Percentiles rank a stretch among this genome's conserved stretches.
Conservation (phyloP, 805 yeast genomes). For the Kodamaea lidongshanica region DNA sequence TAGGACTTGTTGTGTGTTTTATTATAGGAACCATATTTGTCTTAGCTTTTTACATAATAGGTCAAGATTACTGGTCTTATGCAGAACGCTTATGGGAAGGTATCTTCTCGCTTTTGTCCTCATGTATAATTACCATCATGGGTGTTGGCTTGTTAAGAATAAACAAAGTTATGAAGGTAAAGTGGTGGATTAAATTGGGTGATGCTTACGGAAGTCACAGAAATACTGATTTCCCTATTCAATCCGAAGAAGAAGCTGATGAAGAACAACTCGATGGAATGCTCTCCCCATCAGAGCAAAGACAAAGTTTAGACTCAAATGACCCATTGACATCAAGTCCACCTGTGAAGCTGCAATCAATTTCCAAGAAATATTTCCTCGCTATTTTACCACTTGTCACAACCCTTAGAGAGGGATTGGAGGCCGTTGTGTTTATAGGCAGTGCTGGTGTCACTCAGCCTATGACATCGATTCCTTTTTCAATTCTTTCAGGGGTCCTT, state of each 20-base stretch:
- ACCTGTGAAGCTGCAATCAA: slow-evolving; percentile 9
- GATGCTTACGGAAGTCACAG: slow-evolving; percentile 28
- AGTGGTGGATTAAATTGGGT: slow-evolving; percentile 55
- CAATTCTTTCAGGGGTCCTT: slow-evolving; percentile 22
- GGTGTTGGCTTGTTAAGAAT: slow-evolving; percentile 77
- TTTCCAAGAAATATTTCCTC: slow-evolving; percentile 18
- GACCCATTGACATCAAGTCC: slow-evolving; percentile 9
- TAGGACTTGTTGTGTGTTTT: slow-evolving; percentile 66
- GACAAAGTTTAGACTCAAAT: slow-evolving; percentile 11
- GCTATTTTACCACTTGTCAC: slow-evolving; percentile 24
- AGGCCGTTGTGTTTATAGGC: slow-evolving; percentile 39
- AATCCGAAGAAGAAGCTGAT: slow-evolving; percentile 3
- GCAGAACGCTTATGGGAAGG: slow-evolving; percentile 93
- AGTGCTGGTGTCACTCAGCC: slow-evolving; percentile 37
- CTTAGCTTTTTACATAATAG: slow-evolving; percentile 63
- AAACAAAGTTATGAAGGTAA: slow-evolving; percentile 68
- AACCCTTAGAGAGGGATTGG: slow-evolving; percentile 26
- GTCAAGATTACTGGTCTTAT: slow-evolving; percentile 79
- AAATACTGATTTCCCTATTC: slow-evolving; percentile 4
- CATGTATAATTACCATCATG: slow-evolving; percentile 77
- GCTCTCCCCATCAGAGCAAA: slow-evolving; percentile 7
- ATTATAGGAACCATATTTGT: slow-evolving; percentile 70
- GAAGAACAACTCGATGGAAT: slow-evolving; percentile 4
- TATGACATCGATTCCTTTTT: slow-evolving; percentile 28
- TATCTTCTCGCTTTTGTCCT: slow-evolving; percentile 67